A percentile compares a stretch with the other conserved stretches of the same genome.
phyloP scores from a whole-genome alignment of 1,139 yeast genomes.

The Candida sojae region DNA sequence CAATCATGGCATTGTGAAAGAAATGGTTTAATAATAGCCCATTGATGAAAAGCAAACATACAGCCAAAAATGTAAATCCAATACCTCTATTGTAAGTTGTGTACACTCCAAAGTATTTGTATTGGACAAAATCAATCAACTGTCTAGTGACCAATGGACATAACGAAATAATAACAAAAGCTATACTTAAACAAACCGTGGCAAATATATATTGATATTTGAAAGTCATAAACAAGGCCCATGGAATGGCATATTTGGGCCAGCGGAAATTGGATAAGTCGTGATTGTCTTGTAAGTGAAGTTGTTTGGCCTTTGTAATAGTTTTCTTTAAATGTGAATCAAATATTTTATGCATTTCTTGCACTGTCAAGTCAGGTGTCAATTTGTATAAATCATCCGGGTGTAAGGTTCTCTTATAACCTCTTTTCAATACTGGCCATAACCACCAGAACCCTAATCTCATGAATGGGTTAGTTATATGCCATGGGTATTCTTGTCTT shows the following conservation, averaged over 20 bases:
- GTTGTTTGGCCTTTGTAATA: conserved; percentile 22
- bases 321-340: conserved; percentile 25
- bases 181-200: conserved; percentile 34
- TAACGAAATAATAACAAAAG: conserved; percentile 41
- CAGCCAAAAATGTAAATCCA: conserved; percentile 45
- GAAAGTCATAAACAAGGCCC: conserved; percentile 40
- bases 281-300: conserved; percentile 25
- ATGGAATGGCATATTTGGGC: conserved; percentile 39
- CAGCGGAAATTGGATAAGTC: conserved; percentile 31
- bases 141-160: conserved; percentile 44
- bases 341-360: conserved; percentile 36
- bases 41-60: conserved; percentile 38
- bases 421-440: conserved; percentile 40
- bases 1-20: conserved; percentile 46
- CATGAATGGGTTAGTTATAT: conserved; percentile 22
- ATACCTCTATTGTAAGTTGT: conserved; percentile 37
- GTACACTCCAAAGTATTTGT: conserved; percentile 36
- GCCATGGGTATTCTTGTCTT: conserved; percentile 41
- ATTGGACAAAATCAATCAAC: conserved; percentile 44
- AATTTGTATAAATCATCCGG: conserved; percentile 43
- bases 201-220: conserved; percentile 36
- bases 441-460: conserved; percentile 44
- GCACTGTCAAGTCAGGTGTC: conserved; percentile 42
- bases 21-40: conserved; percentile 46
- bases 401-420: conserved; percentile 44